Base-by-base conservation (phyloP, 2,329 filamentous ascomycete species). In the Fusarium coffeatum region DNA sequence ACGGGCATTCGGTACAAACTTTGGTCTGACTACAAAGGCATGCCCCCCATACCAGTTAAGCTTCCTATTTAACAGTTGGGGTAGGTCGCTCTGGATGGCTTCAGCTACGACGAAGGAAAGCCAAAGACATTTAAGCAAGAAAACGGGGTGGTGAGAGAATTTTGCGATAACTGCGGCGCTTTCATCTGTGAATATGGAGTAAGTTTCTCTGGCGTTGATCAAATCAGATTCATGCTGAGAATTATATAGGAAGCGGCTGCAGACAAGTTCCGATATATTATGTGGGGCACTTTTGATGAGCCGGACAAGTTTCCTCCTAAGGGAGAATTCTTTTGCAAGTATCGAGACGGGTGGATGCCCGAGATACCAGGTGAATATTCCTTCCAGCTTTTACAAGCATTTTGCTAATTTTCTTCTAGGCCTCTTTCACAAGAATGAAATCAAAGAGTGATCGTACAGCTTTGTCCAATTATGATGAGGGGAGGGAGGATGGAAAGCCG, bases 251-350 rank as follows among this genome's bases (percentile, higher is more conserved):
- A 82, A 66, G 72, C 84, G 69, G 80, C 85, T 12, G 82, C 81
- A 20, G 82, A 85, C 42, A 79, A 78, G 68, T 81, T 81, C 57
- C 76, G 79, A n/a, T 83, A 83, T 51, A 69, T 83, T 28, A 77
- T 82, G 65, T 82, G 80, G 74, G 85, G 86, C 2, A 84, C 84
- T 0, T 75, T 88, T 6, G 85, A 87, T 59, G 79, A 85, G 22
- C 83, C 82, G 0, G 82, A 84, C 16, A 79, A 76, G 53, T 73
- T 87, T 12, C 82, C 84, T 8, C 85, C 85, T 0, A 87, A 86
- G 69, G 85, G 85, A 0, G 85, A 87, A 66, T 87, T 87, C 76
- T 88, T 86, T 68, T 86, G 84, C 73, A 84, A 80, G 55, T 73
- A 78, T 41, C 77, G 83, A 59, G 78, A 80, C 8, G 75, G 69